Conservation (phyloP, 345 rosid species). For the Acer negundo region DNA sequence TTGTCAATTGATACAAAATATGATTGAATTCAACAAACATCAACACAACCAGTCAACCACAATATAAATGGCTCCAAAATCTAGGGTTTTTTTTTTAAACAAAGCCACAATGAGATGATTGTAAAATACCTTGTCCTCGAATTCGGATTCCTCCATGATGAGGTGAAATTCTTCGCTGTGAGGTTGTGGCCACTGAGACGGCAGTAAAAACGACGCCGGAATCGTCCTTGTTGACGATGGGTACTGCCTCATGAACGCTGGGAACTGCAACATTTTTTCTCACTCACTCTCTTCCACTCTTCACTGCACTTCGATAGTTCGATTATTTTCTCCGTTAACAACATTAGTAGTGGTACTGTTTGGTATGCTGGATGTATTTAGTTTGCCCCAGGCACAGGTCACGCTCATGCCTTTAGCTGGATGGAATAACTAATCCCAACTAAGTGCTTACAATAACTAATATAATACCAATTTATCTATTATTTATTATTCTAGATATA, state of each 20-base stretch:
- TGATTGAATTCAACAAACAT: not conserved
- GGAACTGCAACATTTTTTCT: constrained; percentile 74
- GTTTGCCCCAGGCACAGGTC: not conserved
- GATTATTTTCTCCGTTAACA: not conserved
- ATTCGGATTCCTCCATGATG: constrained; percentile 85
- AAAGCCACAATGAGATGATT: not conserved
- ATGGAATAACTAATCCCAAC: not conserved
- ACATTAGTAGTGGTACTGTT: not conserved
- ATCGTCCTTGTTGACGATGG: constrained; percentile 62
- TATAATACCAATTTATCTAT: too few species aligned
- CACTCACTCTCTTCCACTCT: not conserved
- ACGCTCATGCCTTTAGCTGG: not conserved
- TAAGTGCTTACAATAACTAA: too few species aligned
- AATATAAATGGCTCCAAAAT: not conserved
- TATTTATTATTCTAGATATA: too few species aligned
- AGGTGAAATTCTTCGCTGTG: constrained; percentile 80
- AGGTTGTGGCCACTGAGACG: constrained; percentile 74
- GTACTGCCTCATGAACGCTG: constrained; percentile 75
- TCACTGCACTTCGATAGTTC: not conserved
- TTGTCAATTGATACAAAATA: not conserved
- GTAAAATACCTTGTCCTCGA: constrained; percentile 64
- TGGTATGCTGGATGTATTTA: not conserved
- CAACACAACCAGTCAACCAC: too few species aligned
- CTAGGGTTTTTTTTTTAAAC: not conserved
- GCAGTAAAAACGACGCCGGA: constrained; percentile 67